Evolutionary conservation across 2,329 filamentous ascomycete species (phyloP).

Genomic region (Gnomoniopsis sp.): DNA sequence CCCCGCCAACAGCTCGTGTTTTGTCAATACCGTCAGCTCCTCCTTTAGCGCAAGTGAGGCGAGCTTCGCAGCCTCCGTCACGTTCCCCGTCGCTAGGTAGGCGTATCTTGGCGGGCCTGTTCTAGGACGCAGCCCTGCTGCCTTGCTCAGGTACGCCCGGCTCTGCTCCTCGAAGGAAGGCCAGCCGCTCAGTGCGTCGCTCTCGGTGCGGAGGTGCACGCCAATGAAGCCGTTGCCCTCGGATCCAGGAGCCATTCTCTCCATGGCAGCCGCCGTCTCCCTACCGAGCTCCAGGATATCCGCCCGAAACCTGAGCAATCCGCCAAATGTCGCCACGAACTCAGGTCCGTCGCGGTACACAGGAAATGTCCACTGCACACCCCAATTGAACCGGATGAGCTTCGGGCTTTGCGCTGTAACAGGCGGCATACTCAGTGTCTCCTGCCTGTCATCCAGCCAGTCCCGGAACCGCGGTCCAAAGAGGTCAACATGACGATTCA

Average conservation of each 20-base stretch:
- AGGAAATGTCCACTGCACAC: slow-evolving; percentile 43
- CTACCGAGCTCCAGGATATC: slow-evolving; percentile 40
- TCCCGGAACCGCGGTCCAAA: slow-evolving; percentile 33
- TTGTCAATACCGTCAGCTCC: slow-evolving; percentile 34
- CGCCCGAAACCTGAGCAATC: slow-evolving; percentile 37
- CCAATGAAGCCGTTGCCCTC: slow-evolving; percentile 31
- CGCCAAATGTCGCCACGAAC: slow-evolving; percentile 41
- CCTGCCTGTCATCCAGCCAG: slow-evolving; percentile 29
- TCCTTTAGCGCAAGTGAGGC: slow-evolving; percentile 28
- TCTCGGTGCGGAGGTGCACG: slow-evolving; percentile 46
- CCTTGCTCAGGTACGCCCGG: slow-evolving; percentile 34
- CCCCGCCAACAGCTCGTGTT: slow-evolving; percentile 31
- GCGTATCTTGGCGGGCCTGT: slow-evolving; percentile 31
- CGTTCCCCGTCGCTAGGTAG: slow-evolving; percentile 44
- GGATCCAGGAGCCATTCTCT: slow-evolving; percentile 21
- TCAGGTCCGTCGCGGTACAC: slow-evolving; percentile 44
- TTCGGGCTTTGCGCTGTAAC: slow-evolving; percentile 28
- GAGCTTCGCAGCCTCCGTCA: slow-evolving; percentile 38
- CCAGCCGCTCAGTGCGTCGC: slow-evolving; percentile 43
- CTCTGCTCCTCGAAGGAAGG: slow-evolving; percentile 40
- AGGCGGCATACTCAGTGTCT: slow-evolving; percentile 19
- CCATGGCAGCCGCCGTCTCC: slow-evolving; percentile 33
- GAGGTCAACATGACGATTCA: slow-evolving; percentile 37
- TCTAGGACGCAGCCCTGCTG: slow-evolving; percentile 22
- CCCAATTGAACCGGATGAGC: slow-evolving; percentile 40